These are phyloP conservation scores for Vinca major DNA, from an alignment of 305 asterid species.

Conservation along the genomic window DNA sequence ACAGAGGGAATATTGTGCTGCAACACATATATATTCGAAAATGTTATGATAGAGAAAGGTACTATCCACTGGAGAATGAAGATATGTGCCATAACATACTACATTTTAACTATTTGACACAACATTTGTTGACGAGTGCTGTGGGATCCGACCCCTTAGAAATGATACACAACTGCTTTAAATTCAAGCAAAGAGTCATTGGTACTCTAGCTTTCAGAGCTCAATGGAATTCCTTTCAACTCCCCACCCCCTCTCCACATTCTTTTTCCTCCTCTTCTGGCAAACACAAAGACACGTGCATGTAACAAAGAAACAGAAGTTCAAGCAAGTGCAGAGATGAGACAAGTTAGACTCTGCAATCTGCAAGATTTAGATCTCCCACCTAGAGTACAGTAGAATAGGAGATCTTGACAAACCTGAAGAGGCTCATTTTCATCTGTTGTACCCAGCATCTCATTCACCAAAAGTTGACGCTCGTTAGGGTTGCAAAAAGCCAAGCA, in stretches of 20 bases:
- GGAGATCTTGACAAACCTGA: slow-evolving; percentile 24
- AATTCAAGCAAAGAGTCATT: background rate
- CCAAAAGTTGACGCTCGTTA: slow-evolving; percentile 37
- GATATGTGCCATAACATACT: background rate
- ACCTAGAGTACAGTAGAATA: background rate
- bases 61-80: background rate
- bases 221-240: background rate
- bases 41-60: too few relatives aligned
- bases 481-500: slow-evolving; percentile 39
- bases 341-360: background rate
- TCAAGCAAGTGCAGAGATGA: background rate
- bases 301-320: background rate
- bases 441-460: slow-evolving; percentile 43
- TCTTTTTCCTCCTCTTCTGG: background rate
- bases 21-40: too few relatives aligned
- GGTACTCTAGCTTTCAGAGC: background rate
- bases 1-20: too few relatives aligned
- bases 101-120: background rate
- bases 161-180: background rate
- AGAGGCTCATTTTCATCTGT: slow-evolving; percentile 48
- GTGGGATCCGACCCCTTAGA: background rate
- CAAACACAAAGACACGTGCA: background rate
- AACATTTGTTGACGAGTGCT: background rate
- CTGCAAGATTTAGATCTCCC: background rate
- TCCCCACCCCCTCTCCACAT: background rate